Percentiles rank a stretch among this genome's conserved stretches.
Evolutionary conservation across 495 filamentous ascomycete species (phyloP).

Genomic region (Daldinia vernicosa): DNA sequence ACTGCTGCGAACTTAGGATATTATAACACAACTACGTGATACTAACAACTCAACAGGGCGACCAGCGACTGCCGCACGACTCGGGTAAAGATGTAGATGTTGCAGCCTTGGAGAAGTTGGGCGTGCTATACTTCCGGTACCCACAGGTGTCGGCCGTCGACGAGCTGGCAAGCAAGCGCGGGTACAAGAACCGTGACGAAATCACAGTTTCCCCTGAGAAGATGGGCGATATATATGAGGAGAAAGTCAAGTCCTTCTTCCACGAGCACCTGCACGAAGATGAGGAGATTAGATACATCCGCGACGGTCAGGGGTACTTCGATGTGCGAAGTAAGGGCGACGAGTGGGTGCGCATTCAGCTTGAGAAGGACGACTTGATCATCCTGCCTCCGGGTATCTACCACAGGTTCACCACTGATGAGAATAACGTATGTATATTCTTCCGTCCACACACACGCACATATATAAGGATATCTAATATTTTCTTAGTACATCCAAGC

Average conservation of each 20-base stretch:
- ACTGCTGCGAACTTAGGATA: not conserved
- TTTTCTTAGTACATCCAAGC: constrained; percentile 84
- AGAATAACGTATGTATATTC: constrained; percentile 73
- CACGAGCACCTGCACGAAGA: constrained; percentile 96
- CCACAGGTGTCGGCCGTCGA: constrained; percentile 72
- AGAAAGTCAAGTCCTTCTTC: constrained; percentile 93
- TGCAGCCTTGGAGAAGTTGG: constrained; percentile 73
- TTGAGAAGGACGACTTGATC: constrained; percentile 78
- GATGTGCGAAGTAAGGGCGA: constrained; percentile 80
- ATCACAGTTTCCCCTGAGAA: constrained; percentile 86
- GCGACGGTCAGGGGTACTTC: constrained; percentile 90
- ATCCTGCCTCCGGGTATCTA: constrained; percentile 97
- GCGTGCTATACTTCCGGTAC: constrained; percentile 79
- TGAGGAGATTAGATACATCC: constrained; percentile 98
- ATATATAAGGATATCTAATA: constrained; percentile 9
- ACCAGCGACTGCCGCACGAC: constrained; percentile 91
- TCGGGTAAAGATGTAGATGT: constrained; percentile 70
- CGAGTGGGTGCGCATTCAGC: constrained; percentile 83
- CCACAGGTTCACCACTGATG: constrained; percentile 95
- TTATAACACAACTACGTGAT: not conserved
- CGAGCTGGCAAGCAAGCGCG: constrained; percentile 73
- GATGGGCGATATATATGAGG: constrained; percentile 88
- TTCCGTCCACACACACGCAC: not conserved
- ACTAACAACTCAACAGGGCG: constrained; percentile 66
- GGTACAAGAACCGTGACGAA: constrained; percentile 95